phyloP scores from a whole-genome alignment of 1,139 yeast genomes.

The Kodamaea sp. region DNA sequence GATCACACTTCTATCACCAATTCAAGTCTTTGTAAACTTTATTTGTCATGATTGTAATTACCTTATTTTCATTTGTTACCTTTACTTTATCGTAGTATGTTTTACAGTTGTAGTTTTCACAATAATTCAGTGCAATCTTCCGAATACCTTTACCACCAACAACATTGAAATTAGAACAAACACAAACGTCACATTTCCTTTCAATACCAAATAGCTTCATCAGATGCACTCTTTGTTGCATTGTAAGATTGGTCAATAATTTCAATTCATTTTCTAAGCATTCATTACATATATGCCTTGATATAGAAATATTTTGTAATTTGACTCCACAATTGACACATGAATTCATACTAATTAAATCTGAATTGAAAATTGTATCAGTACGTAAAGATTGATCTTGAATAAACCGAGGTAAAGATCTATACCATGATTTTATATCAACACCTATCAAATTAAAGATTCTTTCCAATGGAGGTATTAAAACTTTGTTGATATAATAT shows the following conservation, averaged over 20 bases:
- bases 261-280: constrained; percentile 22
- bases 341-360: constrained; percentile 16
- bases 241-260: constrained; percentile 17
- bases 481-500: constrained; percentile 76
- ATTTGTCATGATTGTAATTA: constrained; percentile 1
- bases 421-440: constrained; percentile 72
- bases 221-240: constrained; percentile 17
- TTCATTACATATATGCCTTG: constrained; percentile 18
- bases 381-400: constrained; percentile 7
- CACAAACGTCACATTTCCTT: constrained; percentile 26
- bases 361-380: constrained; percentile 12
- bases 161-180: constrained; percentile 15
- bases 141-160: constrained; percentile 13
- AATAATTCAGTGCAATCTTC: constrained; percentile 16
- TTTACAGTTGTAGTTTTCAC: constrained; percentile 32
- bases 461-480: constrained; percentile 87
- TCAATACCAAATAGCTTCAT: constrained; percentile 13
- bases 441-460: constrained; percentile 81
- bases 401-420: constrained; percentile 55
- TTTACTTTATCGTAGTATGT: constrained; percentile 23
- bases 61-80: constrained; percentile 11
- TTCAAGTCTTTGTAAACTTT: constrained; percentile 8
- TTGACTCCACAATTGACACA: constrained; percentile 28
- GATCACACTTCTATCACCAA: too few species aligned
- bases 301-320: not conserved